Base-by-base conservation (phyloP, 495 filamentous ascomycete species). In the Penicillium parvum region DNA sequence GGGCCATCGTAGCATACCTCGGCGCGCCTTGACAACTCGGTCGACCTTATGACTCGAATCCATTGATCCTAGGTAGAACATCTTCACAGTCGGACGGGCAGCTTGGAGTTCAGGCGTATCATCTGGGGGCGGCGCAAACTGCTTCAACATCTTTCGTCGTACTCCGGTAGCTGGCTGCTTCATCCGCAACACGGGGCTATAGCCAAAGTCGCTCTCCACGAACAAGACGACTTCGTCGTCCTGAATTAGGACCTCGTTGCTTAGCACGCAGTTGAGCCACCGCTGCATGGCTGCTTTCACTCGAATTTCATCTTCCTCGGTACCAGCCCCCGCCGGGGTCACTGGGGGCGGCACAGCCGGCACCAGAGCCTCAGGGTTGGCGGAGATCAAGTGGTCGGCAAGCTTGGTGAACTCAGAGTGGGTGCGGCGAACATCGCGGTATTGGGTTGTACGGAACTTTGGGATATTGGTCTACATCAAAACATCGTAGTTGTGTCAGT, bases 151-250 rank as follows among this genome's bases (percentile, higher is more conserved):
- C 67, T 94, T 92, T 52, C 94, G 80, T 29, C 91, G 81, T 42
- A 97, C 88, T 27, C 94, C 94, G 0, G 94, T 99, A 11, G 94
- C 94, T 5, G 94, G 94, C 65, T 99, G 94, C 70, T 95, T 96
- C 74, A 88, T 85, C 53, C 88, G 82, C 14, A 97, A 82, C 47
- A 97, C 85, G 4, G 94, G 94, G 55, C 89, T 95, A 61, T 99
- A 99, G 16, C 94, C 94, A 63, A 95, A 95, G 64, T 99, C 94
- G 53, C 88, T 92, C 62, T 99, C 94, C 16, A 97, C 90, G 47
- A 99, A 99, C 27, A 96, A 79, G 4, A 95, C 82, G 76, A 97
- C 87, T 63, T 99, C 94, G 45, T 96, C 90, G 61, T 99, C 94
- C 23, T 87, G 79, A 64, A 92, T 94, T 5, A 99, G 76, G 2